Conservation (phyloP, 83 land plant genomes). For the Picea engelmannii region DNA sequence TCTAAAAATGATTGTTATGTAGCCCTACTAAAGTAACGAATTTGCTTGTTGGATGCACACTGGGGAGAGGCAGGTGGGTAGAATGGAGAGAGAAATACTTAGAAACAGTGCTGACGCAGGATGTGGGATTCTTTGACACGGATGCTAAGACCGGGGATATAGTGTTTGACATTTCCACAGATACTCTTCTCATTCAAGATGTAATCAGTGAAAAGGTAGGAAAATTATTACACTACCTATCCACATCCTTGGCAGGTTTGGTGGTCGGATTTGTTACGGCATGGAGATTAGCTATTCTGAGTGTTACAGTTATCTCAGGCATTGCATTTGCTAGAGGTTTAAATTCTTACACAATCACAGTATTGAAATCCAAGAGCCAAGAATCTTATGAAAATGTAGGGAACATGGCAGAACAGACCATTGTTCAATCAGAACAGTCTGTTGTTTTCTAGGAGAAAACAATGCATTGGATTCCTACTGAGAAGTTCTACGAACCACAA, state of each 20-base stretch:
- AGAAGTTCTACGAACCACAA: too few species aligned
- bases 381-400: conserved; percentile 87
- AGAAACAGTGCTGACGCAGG: conserved; percentile 68
- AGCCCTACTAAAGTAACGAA: too few species aligned
- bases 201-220: conserved; percentile 96
- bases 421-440: too few species aligned
- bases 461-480: too few species aligned
- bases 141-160: conserved; percentile 84
- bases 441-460: too few species aligned
- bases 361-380: conserved; percentile 59
- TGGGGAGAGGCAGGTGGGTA: conserved; percentile 77
- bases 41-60: conserved; percentile 23
- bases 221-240: conserved; percentile 76
- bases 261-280: too few species aligned
- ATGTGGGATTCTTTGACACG: conserved; percentile 87
- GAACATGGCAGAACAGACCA: conserved; percentile 72
- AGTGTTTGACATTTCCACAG: conserved; percentile 77
- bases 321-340: conserved; percentile 86
- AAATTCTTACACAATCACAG: conserved; percentile 71
- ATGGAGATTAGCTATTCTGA: conserved; percentile 35
- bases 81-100: conserved; percentile 25
- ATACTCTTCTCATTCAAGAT: conserved; percentile 24
- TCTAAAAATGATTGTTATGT: too few species aligned
- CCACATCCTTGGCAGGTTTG: conserved; percentile 58
- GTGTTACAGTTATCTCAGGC: conserved; percentile 32